Conservation (phyloP, 2,329 filamentous ascomycete species). For the Sporothrix euskadiensis region DNA sequence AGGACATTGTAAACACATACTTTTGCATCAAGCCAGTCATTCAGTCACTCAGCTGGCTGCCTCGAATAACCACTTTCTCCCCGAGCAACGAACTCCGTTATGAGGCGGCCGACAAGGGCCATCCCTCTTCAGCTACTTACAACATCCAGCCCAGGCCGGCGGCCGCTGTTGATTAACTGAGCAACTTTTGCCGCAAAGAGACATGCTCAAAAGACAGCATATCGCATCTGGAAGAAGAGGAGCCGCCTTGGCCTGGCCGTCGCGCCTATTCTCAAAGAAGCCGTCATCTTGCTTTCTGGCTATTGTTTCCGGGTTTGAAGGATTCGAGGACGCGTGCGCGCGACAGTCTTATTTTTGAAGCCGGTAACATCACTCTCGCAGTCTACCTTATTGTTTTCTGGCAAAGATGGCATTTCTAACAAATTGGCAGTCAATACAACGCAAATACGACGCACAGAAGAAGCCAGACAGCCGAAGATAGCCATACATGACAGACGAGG, state of each 20-base stretch:
- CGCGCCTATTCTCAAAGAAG: slow-evolving; percentile 15
- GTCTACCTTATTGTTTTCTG: not conserved
- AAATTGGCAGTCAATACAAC: not conserved
- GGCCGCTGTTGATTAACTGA: slow-evolving; percentile 3
- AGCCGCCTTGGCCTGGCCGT: slow-evolving; percentile 1
- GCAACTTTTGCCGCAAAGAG: slow-evolving; percentile 23
- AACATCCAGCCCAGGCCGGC: not conserved
- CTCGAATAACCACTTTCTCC: not conserved
- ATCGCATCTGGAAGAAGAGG: slow-evolving; percentile 11
- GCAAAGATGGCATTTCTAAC: slow-evolving; percentile 8
- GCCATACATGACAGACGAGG: slow-evolving; percentile 1
- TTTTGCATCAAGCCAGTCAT: not conserved
- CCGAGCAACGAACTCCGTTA: not conserved
- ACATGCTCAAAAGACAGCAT: not conserved
- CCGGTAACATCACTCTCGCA: not conserved
- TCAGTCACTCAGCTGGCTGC: not conserved
- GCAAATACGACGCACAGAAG: not conserved
- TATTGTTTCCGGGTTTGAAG: slow-evolving; percentile 23
- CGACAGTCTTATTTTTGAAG: not conserved
- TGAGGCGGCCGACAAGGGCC: slow-evolving; percentile 6
- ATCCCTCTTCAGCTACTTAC: not conserved
- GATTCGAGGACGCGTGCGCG: not conserved
- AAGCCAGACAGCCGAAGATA: not conserved
- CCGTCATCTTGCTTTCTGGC: slow-evolving; percentile 20
- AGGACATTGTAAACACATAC: not conserved